A percentile compares a stretch with the other conserved stretches of the same genome.
Conservation (phyloP, 805 yeast genomes). For the Priceomyces medius region DNA sequence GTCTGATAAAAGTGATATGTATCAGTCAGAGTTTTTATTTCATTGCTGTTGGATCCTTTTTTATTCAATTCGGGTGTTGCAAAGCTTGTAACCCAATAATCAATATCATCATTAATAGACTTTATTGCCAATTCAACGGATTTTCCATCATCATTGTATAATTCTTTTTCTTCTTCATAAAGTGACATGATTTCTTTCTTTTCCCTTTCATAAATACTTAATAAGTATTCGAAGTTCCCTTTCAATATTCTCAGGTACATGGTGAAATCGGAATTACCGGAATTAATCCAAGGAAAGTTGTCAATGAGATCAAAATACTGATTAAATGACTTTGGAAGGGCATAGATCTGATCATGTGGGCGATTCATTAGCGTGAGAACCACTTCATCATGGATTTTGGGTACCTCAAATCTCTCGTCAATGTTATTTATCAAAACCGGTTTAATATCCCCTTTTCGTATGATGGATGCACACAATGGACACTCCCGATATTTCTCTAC, state of each 20-base stretch:
- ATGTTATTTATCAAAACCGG: conserved; percentile 57
- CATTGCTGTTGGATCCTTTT: neutral
- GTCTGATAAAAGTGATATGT: conserved; percentile 74
- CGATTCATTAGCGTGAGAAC: conserved; percentile 63
- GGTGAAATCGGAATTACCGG: conserved; percentile 23
- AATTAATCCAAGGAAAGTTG: conserved; percentile 57
- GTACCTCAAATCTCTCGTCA: conserved; percentile 57
- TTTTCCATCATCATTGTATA: conserved; percentile 60
- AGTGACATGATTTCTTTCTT: conserved; percentile 50
- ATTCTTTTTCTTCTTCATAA: conserved; percentile 53
- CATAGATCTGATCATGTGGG: conserved; percentile 44
- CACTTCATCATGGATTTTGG: conserved; percentile 54
- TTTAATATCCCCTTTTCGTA: conserved; percentile 53
- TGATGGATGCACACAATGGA: conserved; percentile 70
- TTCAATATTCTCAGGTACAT: conserved; percentile 66
- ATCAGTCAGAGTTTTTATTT: neutral
- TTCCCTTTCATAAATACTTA: conserved; percentile 59
- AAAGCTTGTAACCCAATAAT: conserved; percentile 34
- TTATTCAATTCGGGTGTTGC: conserved; percentile 4
- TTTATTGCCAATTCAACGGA: conserved; percentile 55
- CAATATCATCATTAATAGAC: conserved; percentile 50
- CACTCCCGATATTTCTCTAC: conserved; percentile 63
- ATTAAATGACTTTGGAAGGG: conserved; percentile 44
- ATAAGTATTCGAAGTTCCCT: conserved; percentile 56
- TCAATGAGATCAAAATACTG: conserved; percentile 26